Conservation (phyloP, 345 rosid species). For the Euphorbia pulcherrima region DNA sequence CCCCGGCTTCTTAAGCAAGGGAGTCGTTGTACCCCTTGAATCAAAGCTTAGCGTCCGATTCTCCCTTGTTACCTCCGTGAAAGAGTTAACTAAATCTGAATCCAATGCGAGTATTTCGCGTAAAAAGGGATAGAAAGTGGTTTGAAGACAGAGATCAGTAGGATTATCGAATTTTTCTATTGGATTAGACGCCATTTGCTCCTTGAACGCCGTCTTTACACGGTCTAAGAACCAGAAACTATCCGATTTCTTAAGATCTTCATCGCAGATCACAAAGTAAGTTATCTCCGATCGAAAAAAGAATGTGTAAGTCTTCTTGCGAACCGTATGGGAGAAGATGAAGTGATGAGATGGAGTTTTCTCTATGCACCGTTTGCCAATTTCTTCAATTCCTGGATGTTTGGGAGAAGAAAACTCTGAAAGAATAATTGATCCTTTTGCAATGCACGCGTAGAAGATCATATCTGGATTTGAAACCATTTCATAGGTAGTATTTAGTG, state of each 20-base stretch:
- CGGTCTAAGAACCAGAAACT: slow-evolving; percentile 52
- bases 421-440: slow-evolving; percentile 54
- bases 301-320: slow-evolving; percentile 51
- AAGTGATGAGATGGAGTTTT: slow-evolving; percentile 69
- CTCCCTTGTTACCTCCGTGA: slow-evolving; percentile 26
- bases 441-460: slow-evolving; percentile 60
- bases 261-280: slow-evolving; percentile 56
- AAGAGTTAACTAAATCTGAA: slow-evolving; percentile 41
- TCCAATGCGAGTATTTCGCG: slow-evolving; percentile 46
- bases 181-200: slow-evolving; percentile 30
- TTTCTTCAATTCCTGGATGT: slow-evolving; percentile 45
- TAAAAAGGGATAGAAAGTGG: slow-evolving; percentile 45
- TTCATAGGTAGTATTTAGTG: neutral
- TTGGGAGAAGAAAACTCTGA: slow-evolving; percentile 47
- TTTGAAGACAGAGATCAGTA: slow-evolving; percentile 44
- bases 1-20: slow-evolving; percentile 47
- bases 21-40: slow-evolving; percentile 46
- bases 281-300: slow-evolving; percentile 50
- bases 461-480: slow-evolving; percentile 63
- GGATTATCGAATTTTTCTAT: slow-evolving; percentile 27
- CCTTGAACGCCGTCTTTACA: slow-evolving; percentile 44
- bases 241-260: slow-evolving; percentile 41
- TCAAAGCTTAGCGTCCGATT: slow-evolving; percentile 43
- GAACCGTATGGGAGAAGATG: slow-evolving; percentile 60
- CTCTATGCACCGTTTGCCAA: slow-evolving; percentile 58